Evolutionary conservation across 176 grass and related monocot genomes (phyloP).

Genomic region (Bromus sterilis): DNA sequence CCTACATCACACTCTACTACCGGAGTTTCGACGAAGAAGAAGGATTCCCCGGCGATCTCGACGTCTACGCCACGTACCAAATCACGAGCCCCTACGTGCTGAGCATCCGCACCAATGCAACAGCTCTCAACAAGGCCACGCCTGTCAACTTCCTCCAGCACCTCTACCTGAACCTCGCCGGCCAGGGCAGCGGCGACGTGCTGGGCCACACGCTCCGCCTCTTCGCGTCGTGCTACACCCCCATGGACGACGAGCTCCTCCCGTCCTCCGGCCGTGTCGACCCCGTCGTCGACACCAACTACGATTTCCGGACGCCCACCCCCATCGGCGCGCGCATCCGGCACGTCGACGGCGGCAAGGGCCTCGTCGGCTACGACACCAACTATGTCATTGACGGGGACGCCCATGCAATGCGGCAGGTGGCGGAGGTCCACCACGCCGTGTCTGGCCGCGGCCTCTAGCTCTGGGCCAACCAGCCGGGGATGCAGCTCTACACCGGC

Average conservation of each 20-base stretch:
- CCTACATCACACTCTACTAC: conserved; percentile 62
- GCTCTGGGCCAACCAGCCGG: conserved; percentile 64
- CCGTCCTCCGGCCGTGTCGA: conserved; percentile 46
- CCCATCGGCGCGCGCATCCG: conserved; percentile 53
- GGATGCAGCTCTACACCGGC: conserved; percentile 63
- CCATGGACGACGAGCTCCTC: conserved; percentile 36
- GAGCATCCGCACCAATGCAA: conserved; percentile 40
- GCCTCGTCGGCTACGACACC: conserved; percentile 52
- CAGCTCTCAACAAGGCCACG: conserved; percentile 52
- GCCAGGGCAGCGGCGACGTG: conserved; percentile 50
- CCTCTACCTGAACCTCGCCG: conserved; percentile 69
- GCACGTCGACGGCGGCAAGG: conserved; percentile 15
- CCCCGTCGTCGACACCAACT: conserved; percentile 40
- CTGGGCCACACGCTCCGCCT: conserved; percentile 58
- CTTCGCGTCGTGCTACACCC: conserved; percentile 35
- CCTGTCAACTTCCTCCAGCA: conserved; percentile 71
- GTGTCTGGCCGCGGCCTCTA: conserved; percentile 37
- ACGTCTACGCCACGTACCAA: conserved; percentile 72
- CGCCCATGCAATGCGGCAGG: conserved; percentile 44
- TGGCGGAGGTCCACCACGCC: conserved; percentile 35
- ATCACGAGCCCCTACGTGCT: conserved; percentile 36
- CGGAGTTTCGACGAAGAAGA: conserved; percentile 79
- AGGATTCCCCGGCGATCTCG: conserved; percentile 64
- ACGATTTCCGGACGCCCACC: conserved; percentile 43
- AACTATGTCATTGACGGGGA: conserved; percentile 48